These are phyloP conservation scores for Aquilaria sinensis DNA, from an alignment of 345 rosid genomes.

Conservation along the genomic window DNA sequence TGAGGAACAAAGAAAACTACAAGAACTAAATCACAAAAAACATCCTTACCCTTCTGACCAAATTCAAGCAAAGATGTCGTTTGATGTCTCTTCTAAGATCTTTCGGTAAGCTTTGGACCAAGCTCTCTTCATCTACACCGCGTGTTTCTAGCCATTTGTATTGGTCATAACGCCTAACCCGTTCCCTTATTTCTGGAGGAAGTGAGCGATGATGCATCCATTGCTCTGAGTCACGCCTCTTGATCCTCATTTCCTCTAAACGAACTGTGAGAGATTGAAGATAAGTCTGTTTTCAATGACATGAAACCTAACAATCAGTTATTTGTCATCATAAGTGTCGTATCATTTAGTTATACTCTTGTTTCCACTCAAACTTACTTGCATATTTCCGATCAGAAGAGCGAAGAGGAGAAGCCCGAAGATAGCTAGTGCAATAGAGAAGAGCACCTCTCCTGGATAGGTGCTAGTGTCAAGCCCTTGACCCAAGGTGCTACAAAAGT, in stretches of 20 bases:
- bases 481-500: conserved; percentile 61
- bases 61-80: conserved; percentile 75
- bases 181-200: conserved; percentile 62
- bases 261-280: conserved; percentile 76
- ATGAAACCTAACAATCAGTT: background rate
- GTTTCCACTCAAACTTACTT: conserved; percentile 23
- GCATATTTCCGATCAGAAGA: conserved; percentile 80
- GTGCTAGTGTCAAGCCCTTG: conserved; percentile 90
- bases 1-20: background rate
- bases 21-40: background rate
- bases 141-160: conserved; percentile 77
- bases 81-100: conserved; percentile 87
- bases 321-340: background rate
- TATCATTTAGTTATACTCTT: background rate
- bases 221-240: conserved; percentile 86
- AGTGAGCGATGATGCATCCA: conserved; percentile 95
- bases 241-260: conserved; percentile 91
- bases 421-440: conserved; percentile 68
- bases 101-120: conserved; percentile 75
- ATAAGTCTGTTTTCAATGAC: conserved; percentile 54
- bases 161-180: conserved; percentile 64
- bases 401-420: conserved; percentile 76
- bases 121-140: conserved; percentile 68
- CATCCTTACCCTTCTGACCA: conserved; percentile 67
- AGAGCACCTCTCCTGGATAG: conserved; percentile 61